Percentiles rank a stretch among this genome's conserved stretches.
Evolutionary conservation across 768 basidiomycete genomes (phyloP).

Genomic region (Phanerochaete carnosa): DNA sequence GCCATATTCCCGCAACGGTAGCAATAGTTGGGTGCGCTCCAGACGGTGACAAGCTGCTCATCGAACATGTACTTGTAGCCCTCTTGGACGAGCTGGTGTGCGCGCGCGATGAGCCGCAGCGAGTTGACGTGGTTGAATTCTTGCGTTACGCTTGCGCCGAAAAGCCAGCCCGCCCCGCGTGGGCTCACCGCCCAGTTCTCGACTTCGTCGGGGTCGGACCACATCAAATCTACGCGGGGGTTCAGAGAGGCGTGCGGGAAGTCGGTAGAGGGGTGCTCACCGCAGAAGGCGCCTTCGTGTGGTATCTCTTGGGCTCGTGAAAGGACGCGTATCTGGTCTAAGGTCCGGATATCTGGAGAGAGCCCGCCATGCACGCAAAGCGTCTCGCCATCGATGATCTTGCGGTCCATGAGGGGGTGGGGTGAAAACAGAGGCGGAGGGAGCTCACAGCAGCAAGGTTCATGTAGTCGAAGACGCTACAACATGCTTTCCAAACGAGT

Average conservation of each 20-base stretch:
- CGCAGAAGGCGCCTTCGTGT: constrained; percentile 98
- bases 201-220: constrained; percentile 95
- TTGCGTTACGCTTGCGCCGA: constrained; percentile 80
- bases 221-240: constrained; percentile 77
- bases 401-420: background rate
- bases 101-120: constrained; percentile 85
- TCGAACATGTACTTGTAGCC: constrained; percentile 98
- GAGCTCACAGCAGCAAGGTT: constrained; percentile 87
- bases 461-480: constrained; percentile 92
- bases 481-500: constrained; percentile 96
- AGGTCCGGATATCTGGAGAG: constrained; percentile 91
- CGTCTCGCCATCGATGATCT: constrained; percentile 93
- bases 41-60: constrained; percentile 86
- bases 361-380: constrained; percentile 96
- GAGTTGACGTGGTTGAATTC: constrained; percentile 93
- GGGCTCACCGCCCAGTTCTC: constrained; percentile 97
- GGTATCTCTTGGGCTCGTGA: constrained; percentile 97
- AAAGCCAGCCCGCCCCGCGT: constrained; percentile 93
- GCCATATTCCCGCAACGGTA: constrained; percentile 88
- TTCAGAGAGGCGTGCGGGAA: constrained; percentile 1
- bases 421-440: background rate
- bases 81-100: constrained; percentile 95
- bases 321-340: constrained; percentile 91
- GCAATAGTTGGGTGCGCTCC: constrained; percentile 90
- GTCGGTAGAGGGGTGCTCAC: constrained; percentile 32